Percentiles rank a stretch among this genome's conserved stretches.
Conservation (phyloP, 495 filamentous ascomycete genomes). For the Hyaloscypha finlandica region DNA sequence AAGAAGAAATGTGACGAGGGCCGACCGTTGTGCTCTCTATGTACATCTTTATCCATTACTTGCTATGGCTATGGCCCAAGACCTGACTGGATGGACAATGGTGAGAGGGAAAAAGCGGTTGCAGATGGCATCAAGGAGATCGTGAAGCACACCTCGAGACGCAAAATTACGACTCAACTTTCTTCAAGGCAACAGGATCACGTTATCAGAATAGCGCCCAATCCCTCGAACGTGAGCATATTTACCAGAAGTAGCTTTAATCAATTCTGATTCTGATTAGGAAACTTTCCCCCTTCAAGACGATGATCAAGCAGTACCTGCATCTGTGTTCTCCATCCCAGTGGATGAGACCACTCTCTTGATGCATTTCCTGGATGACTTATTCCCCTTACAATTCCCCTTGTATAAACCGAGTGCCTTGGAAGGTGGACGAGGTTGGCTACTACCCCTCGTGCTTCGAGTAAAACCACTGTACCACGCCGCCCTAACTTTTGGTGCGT, state of each 20-base stretch:
- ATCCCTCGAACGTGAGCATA: conserved; percentile 5
- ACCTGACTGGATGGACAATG: conserved; percentile 41
- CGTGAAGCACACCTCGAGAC: conserved; percentile 19
- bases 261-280: conserved; percentile 9
- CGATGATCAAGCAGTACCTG: not conserved
- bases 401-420: conserved; percentile 22
- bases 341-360: conserved; percentile 12
- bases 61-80: conserved; percentile 40
- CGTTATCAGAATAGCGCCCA: conserved; percentile 12
- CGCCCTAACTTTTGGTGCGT: conserved; percentile 20
- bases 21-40: conserved; percentile 36
- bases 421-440: conserved; percentile 28
- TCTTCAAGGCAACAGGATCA: conserved; percentile 9
- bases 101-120: conserved; percentile 28
- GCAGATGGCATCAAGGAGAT: conserved; percentile 21
- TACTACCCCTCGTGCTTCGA: conserved; percentile 21
- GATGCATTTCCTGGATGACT: conserved; percentile 28
- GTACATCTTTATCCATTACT: conserved; percentile 35
- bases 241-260: not conserved
- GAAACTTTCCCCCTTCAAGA: not conserved
- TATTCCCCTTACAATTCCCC: conserved; percentile 25
- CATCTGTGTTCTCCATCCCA: not conserved
- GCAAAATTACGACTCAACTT: not conserved
- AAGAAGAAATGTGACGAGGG: conserved; percentile 46
- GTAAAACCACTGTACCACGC: conserved; percentile 27